Evolutionary conservation across 75 land plant species (phyloP), one percentile per base, ranked within the genome.

Genomic region (Azolla pinnata): DNA sequence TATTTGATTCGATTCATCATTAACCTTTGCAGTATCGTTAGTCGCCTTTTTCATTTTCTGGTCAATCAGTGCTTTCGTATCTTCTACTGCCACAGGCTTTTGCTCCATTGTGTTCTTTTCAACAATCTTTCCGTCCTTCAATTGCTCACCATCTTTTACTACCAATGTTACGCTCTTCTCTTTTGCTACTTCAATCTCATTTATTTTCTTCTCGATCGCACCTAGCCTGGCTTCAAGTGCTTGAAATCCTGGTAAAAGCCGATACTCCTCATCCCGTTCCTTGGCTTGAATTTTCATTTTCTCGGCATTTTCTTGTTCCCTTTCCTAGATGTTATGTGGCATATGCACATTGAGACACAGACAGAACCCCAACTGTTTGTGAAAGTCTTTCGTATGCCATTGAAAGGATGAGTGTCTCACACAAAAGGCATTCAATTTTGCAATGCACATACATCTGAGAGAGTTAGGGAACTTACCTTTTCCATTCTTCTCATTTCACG

Each of bases 401-500:
- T n/a, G n/a, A n/a, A n/a, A n/a, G n/a, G n/a, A n/a, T n/a, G n/a
- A n/a, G n/a, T n/a, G n/a, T 14, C 42, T 8, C 12, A 38, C 14
- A 38, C 14, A 38, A 14, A 7, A 38, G 42, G 42, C 14, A 38
- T 14, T 38, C 14, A 14, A 46, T 2, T 18, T 4, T 18, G 49
- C 4, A 46, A 46, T 4, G n/a, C 14, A 46, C 21, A 18, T 3
- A 14, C 14, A 46, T 46, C 2, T n/a, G n/a, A n/a, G n/a, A n/a
- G n/a, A n/a, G n/a, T n/a, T n/a, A n/a, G 44, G 10, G 44, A 29
- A 54, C 56, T 23, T 73, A 85, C 88, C 77, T 65, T 76, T 32
- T 81, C 76, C 74, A 78, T 75, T 54, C 26, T 75, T 59, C 70
- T 65, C 23, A 75, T 81, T 52, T 85, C 85, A 51, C 64, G 58